A percentile compares a stretch with the other conserved stretches of the same genome.
Conservation (phyloP, 2,329 filamentous ascomycete species). For the Aspergillus niger region DNA sequence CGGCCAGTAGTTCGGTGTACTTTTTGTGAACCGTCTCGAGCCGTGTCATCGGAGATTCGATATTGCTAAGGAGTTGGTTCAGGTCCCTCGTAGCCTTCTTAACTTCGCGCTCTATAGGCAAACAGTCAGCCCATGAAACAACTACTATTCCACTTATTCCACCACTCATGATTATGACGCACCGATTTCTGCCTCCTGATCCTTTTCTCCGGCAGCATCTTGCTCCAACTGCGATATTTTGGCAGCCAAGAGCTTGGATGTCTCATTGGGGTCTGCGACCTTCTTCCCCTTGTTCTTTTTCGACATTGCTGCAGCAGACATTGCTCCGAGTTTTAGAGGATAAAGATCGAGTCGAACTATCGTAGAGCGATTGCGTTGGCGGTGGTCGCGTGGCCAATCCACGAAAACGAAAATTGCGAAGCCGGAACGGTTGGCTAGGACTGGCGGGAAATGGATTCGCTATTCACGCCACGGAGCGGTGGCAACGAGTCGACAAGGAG, state of each 20-base stretch:
- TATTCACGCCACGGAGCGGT: slow-evolving; percentile 16
- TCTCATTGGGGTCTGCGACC: slow-evolving; percentile 79
- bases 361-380: slow-evolving; percentile 47
- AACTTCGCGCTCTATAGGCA: slow-evolving; percentile 76
- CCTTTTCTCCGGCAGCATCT: slow-evolving; percentile 89
- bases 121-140: slow-evolving; percentile 26
- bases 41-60: slow-evolving; percentile 89
- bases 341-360: neutral
- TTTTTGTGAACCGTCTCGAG: slow-evolving; percentile 88
- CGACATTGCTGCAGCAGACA: slow-evolving; percentile 54
- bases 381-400: slow-evolving; percentile 46
- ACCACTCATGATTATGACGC: slow-evolving; percentile 41
- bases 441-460: slow-evolving; percentile 19
- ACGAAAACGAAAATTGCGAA: slow-evolving; percentile 39
- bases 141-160: slow-evolving; percentile 16
- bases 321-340: slow-evolving; percentile 24
- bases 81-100: slow-evolving; percentile 92
- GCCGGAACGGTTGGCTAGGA: slow-evolving; percentile 24
- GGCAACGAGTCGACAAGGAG: slow-evolving; percentile 7
- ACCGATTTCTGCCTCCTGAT: slow-evolving; percentile 96
- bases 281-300: slow-evolving; percentile 89
- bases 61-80: slow-evolving; percentile 77
- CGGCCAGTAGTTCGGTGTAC: slow-evolving; percentile 85
- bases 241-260: slow-evolving; percentile 85
- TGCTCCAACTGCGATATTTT: slow-evolving; percentile 95